Evolutionary conservation across 2,329 filamentous ascomycete species (phyloP).

Genomic region (Graphilbum fragrans): DNA sequence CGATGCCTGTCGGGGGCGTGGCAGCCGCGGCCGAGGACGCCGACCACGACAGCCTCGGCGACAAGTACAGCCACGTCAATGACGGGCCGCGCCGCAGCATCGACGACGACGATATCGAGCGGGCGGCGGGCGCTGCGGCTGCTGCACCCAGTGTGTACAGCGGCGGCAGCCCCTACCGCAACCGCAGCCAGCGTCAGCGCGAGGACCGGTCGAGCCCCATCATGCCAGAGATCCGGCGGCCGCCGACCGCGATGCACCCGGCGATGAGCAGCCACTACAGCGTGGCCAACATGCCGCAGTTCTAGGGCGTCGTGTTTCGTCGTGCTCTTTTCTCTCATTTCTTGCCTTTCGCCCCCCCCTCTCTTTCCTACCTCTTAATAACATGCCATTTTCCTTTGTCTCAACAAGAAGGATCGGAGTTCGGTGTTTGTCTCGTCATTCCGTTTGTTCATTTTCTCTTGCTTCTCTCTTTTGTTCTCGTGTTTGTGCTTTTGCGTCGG

Average conservation of each 20-base stretch:
- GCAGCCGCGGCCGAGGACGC: constrained; percentile 20
- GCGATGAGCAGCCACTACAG: constrained; percentile 24
- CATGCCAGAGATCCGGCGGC: constrained; percentile 39
- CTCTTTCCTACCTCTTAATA: not conserved
- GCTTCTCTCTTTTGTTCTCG: not conserved
- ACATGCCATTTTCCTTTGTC: not conserved
- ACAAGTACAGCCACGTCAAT: constrained; percentile 7
- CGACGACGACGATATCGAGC: constrained; percentile 5
- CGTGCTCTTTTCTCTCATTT: not conserved
- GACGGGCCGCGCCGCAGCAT: constrained; percentile 2
- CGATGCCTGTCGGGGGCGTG: constrained; percentile 20
- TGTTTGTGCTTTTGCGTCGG: not conserved
- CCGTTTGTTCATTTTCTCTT: not conserved
- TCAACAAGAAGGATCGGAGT: not conserved
- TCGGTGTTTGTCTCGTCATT: not conserved
- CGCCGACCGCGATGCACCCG: constrained; percentile 46
- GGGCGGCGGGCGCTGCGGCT: not conserved
- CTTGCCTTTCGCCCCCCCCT: not conserved
- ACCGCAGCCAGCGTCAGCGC: constrained; percentile 9
- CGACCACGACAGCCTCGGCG: constrained; percentile 18
- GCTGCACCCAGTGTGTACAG: not conserved
- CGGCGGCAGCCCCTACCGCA: constrained; percentile 17
- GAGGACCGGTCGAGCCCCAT: constrained; percentile 40
- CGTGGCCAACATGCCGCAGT: constrained; percentile 34
- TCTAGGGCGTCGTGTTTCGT: constrained; percentile 17